Base-by-base conservation (phyloP, 768 basidiomycete genomes). In the Kwoniella sp. region DNA sequence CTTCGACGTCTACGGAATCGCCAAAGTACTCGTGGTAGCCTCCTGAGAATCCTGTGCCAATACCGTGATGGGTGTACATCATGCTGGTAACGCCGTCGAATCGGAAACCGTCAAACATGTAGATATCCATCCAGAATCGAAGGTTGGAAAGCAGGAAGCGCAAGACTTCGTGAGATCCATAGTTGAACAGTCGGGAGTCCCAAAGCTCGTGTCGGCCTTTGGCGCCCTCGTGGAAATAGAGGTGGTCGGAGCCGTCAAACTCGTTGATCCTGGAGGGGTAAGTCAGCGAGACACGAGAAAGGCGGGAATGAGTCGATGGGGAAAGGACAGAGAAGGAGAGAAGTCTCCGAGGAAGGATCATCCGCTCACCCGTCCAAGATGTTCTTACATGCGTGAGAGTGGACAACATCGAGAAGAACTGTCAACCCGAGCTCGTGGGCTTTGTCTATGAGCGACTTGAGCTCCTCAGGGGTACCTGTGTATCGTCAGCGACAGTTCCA, bases 1-100 rank as follows among this genome's bases (percentile, higher is more conserved):
- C 92, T 73, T 97, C 95, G 51, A 88, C 82, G 72, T 98, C 96
- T 21, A 89, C 89, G 13, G 81, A 82, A 33, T 86, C 83, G 15
- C 94, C 95, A 79, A 97, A 99, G 81, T 99, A 99, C 80, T 99
- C 96, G 76, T 96, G 91, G 81, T 99, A 99, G 13, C 91, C 94
- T 26, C 79, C 94, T 46, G 92, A 95, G 82, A 99, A 99, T 19
- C 95, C 96, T 8, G 93, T 86, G 17, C 95, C 95, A 71, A 98
- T 98, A 10, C 96, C 96, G 80, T 98, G 96, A 77, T 99, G 96
- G 55, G 86, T 82, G 82, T 97, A 99, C 92, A 99, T 94, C 95
- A 98, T 98, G 76, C 92, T 94, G 2, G 96, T 99, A 52, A 99
- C 96, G 26, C 96, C 96, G 70, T 99, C 96, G 77, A 99, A 99